Evolutionary conservation across 345 rosid species (phyloP).

Genomic region (Populus ilicifolia): DNA sequence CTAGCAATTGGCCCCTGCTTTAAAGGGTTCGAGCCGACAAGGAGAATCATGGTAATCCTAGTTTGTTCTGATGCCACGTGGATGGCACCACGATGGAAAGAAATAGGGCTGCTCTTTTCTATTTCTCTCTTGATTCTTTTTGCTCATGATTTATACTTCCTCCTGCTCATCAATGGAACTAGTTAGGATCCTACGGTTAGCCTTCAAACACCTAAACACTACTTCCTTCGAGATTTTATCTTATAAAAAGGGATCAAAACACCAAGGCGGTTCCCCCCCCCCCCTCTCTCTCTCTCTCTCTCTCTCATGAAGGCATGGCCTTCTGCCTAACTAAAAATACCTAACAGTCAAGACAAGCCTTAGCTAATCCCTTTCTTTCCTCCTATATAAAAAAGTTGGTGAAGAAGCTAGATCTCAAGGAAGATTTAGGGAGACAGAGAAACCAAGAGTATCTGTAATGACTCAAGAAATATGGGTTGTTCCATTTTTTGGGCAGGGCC

Average conservation of each 20-base stretch:
- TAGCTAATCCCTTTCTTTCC: neutral
- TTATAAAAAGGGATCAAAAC: too few species aligned
- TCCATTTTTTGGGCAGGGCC: constrained; percentile 43
- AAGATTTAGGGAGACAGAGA: neutral
- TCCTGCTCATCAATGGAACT: too few species aligned
- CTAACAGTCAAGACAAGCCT: neutral
- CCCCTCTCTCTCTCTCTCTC: neutral
- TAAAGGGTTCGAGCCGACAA: constrained; percentile 10
- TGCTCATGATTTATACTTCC: too few species aligned
- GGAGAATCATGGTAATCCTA: neutral
- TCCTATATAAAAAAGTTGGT: neutral
- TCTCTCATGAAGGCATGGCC: neutral
- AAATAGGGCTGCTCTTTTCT: too few species aligned
- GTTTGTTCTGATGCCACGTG: constrained; percentile 34
- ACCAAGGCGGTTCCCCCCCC: neutral
- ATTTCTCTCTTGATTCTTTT: too few species aligned
- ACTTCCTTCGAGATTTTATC: too few species aligned
- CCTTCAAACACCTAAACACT: neutral
- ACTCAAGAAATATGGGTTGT: constrained; percentile 31
- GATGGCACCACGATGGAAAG: constrained; percentile 43
- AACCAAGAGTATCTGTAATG: neutral
- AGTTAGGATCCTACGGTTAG: neutral
- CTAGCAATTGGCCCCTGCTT: constrained; percentile 11
- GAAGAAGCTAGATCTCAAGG: neutral
- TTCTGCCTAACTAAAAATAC: neutral